These are phyloP conservation scores for Cutaneotrichosporon sp. DNA, from an alignment of 1,284 basidiomycete species.

Conservation along the genomic window DNA sequence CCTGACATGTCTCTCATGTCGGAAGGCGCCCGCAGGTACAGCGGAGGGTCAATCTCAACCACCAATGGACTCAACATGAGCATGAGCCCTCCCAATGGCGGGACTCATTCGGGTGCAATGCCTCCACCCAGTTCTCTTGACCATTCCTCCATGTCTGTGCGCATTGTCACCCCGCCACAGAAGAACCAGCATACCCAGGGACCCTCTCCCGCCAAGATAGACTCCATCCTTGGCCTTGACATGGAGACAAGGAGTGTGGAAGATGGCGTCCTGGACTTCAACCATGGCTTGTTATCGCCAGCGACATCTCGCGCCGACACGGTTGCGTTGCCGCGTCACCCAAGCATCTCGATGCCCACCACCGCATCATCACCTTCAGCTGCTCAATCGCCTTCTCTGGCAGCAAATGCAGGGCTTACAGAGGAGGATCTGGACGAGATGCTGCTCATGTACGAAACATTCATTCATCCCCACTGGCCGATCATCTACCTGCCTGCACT, in stretches of 20 bases:
- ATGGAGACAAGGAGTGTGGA: too few relatives aligned
- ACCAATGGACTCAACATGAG: too few relatives aligned
- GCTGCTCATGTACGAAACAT: conserved; percentile 13
- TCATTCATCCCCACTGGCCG: conserved; percentile 19
- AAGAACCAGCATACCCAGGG: background rate
- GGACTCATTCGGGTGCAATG: too few relatives aligned
- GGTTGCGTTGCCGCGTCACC: background rate
- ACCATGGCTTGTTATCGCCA: background rate
- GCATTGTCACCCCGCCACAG: background rate
- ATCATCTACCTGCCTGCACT: conserved; percentile 15
- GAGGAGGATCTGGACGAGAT: conserved; percentile 10
- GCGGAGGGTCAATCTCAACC: too few relatives aligned
- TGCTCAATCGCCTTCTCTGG: background rate
- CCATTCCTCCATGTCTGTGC: background rate
- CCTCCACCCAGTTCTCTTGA: too few relatives aligned
- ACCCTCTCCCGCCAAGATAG: background rate
- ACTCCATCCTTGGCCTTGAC: background rate
- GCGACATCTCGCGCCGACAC: background rate
- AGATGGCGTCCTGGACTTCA: background rate
- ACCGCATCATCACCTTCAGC: background rate
- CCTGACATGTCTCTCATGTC: too few relatives aligned
- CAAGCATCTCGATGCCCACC: background rate
- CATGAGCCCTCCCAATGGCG: too few relatives aligned
- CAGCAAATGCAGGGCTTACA: conserved; percentile 4
- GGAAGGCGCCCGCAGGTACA: too few relatives aligned